These are phyloP conservation scores for Syzygium aqueum DNA, from an alignment of 345 rosid genomes.

Conservation along the genomic window DNA sequence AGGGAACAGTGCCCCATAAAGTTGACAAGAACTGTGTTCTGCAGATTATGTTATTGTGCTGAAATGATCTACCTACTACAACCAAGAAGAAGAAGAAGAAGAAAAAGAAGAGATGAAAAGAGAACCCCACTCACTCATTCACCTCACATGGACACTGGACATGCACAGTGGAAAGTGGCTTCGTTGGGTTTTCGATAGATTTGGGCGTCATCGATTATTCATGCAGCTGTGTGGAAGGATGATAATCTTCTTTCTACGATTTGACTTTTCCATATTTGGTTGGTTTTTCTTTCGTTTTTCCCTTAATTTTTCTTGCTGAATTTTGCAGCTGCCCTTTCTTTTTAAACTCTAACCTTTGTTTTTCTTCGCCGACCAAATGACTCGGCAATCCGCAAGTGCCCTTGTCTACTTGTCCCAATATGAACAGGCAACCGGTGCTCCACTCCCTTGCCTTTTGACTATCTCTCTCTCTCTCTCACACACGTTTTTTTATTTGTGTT, in stretches of 20 bases:
- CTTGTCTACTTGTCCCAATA: conserved; percentile 51
- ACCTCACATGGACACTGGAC: conserved; percentile 20
- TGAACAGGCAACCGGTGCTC: conserved; percentile 27
- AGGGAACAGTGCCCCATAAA: neutral
- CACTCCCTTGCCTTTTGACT: conserved; percentile 23
- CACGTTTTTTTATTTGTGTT: neutral
- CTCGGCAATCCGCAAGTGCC: conserved; percentile 30
- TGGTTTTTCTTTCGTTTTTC: neutral
- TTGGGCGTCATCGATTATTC: neutral
- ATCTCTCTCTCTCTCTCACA: neutral
- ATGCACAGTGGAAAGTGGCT: neutral
- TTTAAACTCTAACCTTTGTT: neutral
- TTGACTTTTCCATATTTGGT: neutral
- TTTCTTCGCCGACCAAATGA: conserved; percentile 31
- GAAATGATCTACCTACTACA: neutral
- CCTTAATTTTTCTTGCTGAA: neutral
- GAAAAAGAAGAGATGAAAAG: neutral
- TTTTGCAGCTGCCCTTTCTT: neutral
- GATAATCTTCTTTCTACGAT: neutral
- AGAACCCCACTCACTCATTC: conserved; percentile 12
- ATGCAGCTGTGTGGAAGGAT: neutral
- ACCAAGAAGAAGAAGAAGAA: neutral
- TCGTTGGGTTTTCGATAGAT: conserved; percentile 3
- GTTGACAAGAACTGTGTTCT: neutral
- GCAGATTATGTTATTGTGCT: neutral